Evolutionary conservation across 2,329 filamentous ascomycete species (phyloP).

Genomic region (Helminthosporium solani): DNA sequence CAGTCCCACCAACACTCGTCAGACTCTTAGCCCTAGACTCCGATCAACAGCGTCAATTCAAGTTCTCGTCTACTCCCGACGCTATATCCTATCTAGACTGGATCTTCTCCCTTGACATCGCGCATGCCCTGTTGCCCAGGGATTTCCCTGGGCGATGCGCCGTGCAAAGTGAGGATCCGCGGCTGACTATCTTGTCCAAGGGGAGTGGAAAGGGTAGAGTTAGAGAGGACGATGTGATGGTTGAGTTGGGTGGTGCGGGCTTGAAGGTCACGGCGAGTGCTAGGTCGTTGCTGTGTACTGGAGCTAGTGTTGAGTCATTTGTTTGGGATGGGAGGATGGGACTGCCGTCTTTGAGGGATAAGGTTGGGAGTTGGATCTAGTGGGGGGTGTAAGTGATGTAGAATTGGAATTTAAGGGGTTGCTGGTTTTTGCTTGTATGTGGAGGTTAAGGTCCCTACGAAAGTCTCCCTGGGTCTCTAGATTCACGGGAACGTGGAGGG

Average conservation of each 20-base stretch:
- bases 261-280: slow-evolving; percentile 16
- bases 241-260: slow-evolving; percentile 20
- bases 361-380: slow-evolving; percentile 27
- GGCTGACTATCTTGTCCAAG: slow-evolving; percentile 24
- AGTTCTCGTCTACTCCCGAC: slow-evolving; percentile 30
- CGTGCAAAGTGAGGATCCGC: slow-evolving; percentile 22
- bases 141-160: slow-evolving; percentile 21
- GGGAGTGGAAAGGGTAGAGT: slow-evolving; percentile 19
- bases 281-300: slow-evolving; percentile 6
- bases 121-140: slow-evolving; percentile 29
- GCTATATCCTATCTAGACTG: slow-evolving; percentile 35
- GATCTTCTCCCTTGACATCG: slow-evolving; percentile 34
- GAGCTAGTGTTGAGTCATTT: slow-evolving; percentile 17
- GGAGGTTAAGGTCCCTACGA: no score
- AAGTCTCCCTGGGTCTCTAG: no score
- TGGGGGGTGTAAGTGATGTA: not conserved
- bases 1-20: slow-evolving; percentile 30
- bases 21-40: slow-evolving; percentile 30
- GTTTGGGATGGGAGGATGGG: slow-evolving; percentile 26
- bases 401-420: not conserved
- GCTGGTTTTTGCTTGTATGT: no score
- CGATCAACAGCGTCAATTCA: slow-evolving; percentile 25
- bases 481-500: no score
- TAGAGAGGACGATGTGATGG: slow-evolving; percentile 21
- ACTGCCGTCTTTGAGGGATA: slow-evolving; percentile 19